Conservation (phyloP, 352 stramenopile genomes). For the Phytopythium litorale region DNA sequence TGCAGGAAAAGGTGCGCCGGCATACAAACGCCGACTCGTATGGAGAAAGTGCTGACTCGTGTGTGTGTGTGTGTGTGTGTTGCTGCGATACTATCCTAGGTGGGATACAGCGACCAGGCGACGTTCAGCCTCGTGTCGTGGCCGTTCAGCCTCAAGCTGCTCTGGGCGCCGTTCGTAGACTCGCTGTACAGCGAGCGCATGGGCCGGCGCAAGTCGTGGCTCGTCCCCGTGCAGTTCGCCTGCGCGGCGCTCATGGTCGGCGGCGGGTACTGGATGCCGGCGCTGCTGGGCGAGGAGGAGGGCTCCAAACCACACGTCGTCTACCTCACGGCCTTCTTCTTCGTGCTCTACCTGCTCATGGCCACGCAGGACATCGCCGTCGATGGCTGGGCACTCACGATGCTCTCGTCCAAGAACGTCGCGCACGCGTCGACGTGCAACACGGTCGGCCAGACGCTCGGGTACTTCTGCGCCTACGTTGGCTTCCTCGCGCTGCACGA, state of each 20-base stretch:
- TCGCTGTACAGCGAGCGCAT: slow-evolving; percentile 91
- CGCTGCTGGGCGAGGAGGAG: slow-evolving; percentile 83
- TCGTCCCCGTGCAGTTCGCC: slow-evolving; percentile 97
- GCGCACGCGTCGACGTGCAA: slow-evolving; percentile 96
- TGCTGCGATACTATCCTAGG: slow-evolving; percentile 8
- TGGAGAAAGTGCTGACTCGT: neutral
- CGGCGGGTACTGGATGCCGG: slow-evolving; percentile 79
- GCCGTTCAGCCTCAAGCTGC: slow-evolving; percentile 99
- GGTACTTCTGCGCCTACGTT: slow-evolving; percentile 98
- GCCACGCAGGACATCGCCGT: slow-evolving; percentile 99
- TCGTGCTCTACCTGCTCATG: slow-evolving; percentile 98
- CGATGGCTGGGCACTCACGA: slow-evolving; percentile 99
- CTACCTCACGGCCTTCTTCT: slow-evolving; percentile 95
- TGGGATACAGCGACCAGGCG: slow-evolving; percentile 95
- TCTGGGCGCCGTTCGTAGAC: slow-evolving; percentile 98
- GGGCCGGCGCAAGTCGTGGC: slow-evolving; percentile 94
- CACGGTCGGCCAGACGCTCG: slow-evolving; percentile 95
- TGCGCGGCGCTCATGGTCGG: slow-evolving; percentile 95
- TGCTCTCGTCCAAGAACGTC: slow-evolving; percentile 97
- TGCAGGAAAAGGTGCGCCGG: slow-evolving; percentile 91
- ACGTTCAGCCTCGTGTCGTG: slow-evolving; percentile 98
- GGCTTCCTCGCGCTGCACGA: slow-evolving; percentile 98
- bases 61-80: neutral
- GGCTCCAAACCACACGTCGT: slow-evolving; percentile 85
- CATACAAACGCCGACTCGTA: neutral